Conservation (phyloP, 441 rosid genomes). For the Gossypium aridum region DNA sequence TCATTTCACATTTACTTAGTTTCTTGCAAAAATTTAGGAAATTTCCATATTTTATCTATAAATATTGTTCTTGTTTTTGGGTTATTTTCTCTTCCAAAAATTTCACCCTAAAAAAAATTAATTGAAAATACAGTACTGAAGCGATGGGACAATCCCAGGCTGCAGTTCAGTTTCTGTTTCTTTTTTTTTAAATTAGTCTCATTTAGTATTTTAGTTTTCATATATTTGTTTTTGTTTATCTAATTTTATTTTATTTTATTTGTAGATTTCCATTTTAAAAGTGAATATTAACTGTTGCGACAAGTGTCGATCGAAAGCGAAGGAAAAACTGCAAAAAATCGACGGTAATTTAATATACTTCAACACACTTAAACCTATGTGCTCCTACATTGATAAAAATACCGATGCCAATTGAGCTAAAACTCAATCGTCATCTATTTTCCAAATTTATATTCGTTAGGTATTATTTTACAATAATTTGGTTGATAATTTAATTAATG, state of each 20-base stretch:
- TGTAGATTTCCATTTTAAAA: not conserved
- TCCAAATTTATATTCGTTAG: too few species aligned
- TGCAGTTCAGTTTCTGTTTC: not conserved
- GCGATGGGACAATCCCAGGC: not conserved
- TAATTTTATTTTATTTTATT: not conserved
- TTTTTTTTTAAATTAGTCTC: too few species aligned
- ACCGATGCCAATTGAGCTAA: too few species aligned
- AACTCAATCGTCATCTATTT: too few species aligned
- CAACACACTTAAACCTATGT: too few species aligned
- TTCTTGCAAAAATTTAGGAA: not conserved
- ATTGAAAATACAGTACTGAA: too few species aligned
- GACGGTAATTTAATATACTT: not conserved
- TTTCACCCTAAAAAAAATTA: not conserved
- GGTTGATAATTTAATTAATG: not conserved
- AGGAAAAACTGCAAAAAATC: not conserved
- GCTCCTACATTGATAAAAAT: fast-evolving
- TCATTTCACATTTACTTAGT: not conserved
- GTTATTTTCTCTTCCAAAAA: not conserved
- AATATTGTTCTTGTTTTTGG: not conserved
- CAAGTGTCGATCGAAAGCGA: not conserved
- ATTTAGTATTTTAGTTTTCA: not conserved
- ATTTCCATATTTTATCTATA: not conserved
- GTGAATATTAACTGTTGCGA: not conserved
- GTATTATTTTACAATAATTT: not conserved
- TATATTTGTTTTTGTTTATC: not conserved